Percentiles rank a stretch among this genome's conserved stretches.
phyloP scores from a whole-genome alignment of 2,329 filamentous ascomycete species.

The Cryphonectria naterciae region DNA sequence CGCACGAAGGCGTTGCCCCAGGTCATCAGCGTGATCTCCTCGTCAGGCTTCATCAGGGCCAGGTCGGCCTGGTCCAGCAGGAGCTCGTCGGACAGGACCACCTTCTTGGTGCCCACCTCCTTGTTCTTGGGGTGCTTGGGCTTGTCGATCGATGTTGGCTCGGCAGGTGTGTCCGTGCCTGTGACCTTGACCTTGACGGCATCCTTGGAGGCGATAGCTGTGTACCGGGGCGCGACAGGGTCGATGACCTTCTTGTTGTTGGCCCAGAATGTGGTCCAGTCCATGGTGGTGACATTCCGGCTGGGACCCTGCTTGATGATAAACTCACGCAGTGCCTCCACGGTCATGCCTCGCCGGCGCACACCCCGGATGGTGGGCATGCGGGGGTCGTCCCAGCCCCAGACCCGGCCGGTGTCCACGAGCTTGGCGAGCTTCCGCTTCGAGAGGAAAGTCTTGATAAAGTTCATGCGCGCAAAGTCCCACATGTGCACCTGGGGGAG shows the following conservation, averaged over 20 bases:
- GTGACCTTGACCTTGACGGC: conserved; percentile 71
- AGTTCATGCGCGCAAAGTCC: conserved; percentile 86
- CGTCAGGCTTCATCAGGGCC: conserved; percentile 76
- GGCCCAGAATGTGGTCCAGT: conserved; percentile 77
- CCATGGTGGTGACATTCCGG: conserved; percentile 82
- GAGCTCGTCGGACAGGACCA: conserved; percentile 74
- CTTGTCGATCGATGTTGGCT: conserved; percentile 71
- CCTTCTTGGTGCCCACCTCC: conserved; percentile 82
- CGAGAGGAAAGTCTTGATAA: conserved; percentile 79
- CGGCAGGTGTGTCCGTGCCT: conserved; percentile 68
- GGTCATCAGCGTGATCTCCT: conserved; percentile 95
- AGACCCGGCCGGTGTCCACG: conserved; percentile 75
- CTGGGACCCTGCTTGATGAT: conserved; percentile 84
- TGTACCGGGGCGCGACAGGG: conserved; percentile 74
- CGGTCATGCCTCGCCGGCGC: conserved; percentile 76
- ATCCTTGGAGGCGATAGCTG: conserved; percentile 71
- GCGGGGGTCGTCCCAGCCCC: conserved; percentile 85
- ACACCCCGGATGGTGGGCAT: conserved; percentile 86
- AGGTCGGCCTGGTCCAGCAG: conserved; percentile 87
- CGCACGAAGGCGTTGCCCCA: conserved; percentile 90
- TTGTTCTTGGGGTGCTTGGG: conserved; percentile 90
- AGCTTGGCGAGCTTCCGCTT: conserved; percentile 87
- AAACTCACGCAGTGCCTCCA: conserved; percentile 78
- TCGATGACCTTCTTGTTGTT: conserved; percentile 84
- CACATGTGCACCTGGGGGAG: conserved; percentile 81